These are phyloP conservation scores for Penicillium sp. DNA, from an alignment of 2,329 filamentous ascomycete genomes.

Conservation along the genomic window DNA sequence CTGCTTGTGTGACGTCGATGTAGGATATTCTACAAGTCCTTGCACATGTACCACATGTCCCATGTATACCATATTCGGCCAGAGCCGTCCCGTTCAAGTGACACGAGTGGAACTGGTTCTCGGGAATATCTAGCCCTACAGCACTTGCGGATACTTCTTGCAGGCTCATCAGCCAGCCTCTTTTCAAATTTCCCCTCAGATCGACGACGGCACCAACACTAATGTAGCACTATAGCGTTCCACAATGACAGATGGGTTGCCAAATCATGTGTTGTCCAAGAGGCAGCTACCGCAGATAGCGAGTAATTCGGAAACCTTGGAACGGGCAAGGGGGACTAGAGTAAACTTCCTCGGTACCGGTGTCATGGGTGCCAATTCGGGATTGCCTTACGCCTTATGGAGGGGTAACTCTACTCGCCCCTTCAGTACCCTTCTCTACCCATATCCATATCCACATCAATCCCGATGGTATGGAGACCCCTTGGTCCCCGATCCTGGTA, in stretches of 20 bases:
- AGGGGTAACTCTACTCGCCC: neutral
- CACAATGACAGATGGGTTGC: neutral
- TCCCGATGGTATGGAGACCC: neutral
- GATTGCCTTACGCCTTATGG: neutral
- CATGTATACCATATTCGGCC: neutral
- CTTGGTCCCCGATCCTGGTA: neutral
- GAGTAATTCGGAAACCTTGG: neutral
- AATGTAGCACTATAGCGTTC: neutral
- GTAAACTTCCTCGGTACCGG: neutral
- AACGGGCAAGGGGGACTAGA: neutral
- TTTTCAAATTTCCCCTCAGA: neutral
- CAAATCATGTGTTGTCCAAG: neutral
- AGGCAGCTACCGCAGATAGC: neutral
- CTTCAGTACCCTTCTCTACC: too few relatives aligned
- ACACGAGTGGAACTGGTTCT: neutral
- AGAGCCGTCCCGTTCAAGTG: neutral
- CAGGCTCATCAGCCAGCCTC: neutral
- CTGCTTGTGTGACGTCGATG: slow-evolving; percentile 6
- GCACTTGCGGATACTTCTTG: neutral
- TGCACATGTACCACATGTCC: neutral
- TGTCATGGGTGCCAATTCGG: neutral
- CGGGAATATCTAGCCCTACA: neutral
- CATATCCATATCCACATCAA: neutral
- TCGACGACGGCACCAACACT: neutral
- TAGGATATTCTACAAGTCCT: neutral